phyloP scores from a whole-genome alignment of 306 rosid genomes.

The Carpinus viminea region DNA sequence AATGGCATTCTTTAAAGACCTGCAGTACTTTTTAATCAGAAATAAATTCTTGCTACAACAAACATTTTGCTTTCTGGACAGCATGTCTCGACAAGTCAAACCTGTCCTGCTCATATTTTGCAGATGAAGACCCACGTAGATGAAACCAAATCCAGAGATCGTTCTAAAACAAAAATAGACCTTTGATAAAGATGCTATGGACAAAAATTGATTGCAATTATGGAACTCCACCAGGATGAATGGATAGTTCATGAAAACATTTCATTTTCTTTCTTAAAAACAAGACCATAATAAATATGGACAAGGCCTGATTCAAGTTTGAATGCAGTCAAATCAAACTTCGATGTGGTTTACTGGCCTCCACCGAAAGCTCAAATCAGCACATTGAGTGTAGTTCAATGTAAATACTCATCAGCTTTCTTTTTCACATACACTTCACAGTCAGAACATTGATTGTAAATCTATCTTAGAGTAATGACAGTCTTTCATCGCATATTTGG shows the following conservation, averaged over 20 bases:
- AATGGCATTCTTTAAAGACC: conserved; percentile 72
- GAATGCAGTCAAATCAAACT: background rate
- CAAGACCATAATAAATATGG: background rate
- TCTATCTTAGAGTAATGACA: too few species aligned
- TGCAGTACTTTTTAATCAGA: conserved; percentile 32
- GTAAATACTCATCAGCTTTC: background rate
- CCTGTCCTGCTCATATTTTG: background rate
- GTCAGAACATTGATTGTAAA: background rate
- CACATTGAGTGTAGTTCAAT: background rate
- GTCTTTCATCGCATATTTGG: background rate
- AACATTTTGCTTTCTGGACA: conserved; percentile 43
- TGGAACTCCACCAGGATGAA: background rate
- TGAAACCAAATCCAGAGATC: background rate
- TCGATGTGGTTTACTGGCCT: background rate
- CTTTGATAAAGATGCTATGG: background rate
- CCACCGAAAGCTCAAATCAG: background rate
- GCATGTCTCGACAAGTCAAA: background rate
- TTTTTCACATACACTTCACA: background rate
- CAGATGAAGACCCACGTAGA: background rate
- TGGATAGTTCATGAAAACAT: background rate
- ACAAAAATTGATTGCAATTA: background rate
- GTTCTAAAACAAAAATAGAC: background rate
- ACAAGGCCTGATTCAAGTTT: background rate
- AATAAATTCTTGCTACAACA: background rate
- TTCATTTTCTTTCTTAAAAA: background rate